phyloP scores from a whole-genome alignment of 352 stramenopile species.

The Nothophytophthora sp. region DNA sequence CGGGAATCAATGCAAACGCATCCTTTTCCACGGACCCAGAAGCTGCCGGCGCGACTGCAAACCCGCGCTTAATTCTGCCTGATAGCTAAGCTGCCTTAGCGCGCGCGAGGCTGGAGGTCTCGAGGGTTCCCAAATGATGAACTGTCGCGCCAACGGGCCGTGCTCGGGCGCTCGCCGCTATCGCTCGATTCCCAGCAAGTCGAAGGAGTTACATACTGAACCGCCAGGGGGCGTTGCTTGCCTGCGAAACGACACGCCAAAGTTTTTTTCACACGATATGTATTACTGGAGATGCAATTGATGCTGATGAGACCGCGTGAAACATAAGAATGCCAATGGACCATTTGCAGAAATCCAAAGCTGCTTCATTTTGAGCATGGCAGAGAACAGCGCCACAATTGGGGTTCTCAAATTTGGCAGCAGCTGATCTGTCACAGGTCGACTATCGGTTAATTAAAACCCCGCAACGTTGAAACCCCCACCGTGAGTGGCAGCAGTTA shows the following conservation, averaged over 20 bases:
- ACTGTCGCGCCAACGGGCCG: conserved; percentile 21
- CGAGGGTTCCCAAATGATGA: conserved; percentile 17
- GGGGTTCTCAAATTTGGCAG: too few relatives aligned
- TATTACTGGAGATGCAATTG: too few relatives aligned
- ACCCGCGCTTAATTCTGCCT: conserved; percentile 37
- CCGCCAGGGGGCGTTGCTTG: conserved; percentile 2
- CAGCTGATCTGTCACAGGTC: too few relatives aligned
- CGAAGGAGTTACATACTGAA: conserved; percentile 19
- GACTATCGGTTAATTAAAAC: too few relatives aligned
- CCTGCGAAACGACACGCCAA: conserved; percentile 9
- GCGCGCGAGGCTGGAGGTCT: conserved; percentile 11
- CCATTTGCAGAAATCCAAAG: too few relatives aligned
- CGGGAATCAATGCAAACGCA: conserved; percentile 37
- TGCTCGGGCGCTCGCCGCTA: conserved; percentile 15
- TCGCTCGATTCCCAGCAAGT: conserved; percentile 2
- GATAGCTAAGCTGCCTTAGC: conserved; percentile 16
- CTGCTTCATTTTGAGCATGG: too few relatives aligned
- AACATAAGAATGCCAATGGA: too few relatives aligned
- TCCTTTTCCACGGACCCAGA: conserved; percentile 38
- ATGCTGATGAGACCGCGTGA: too few relatives aligned
- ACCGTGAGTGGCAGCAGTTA: too few relatives aligned
- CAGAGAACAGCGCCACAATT: too few relatives aligned
- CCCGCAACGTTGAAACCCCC: too few relatives aligned
- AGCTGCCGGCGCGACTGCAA: conserved; percentile 32
- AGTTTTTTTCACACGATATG: too few relatives aligned